phyloP scores from a whole-genome alignment of 2,329 filamentous ascomycete genomes.

The Talaromyces sp. region DNA sequence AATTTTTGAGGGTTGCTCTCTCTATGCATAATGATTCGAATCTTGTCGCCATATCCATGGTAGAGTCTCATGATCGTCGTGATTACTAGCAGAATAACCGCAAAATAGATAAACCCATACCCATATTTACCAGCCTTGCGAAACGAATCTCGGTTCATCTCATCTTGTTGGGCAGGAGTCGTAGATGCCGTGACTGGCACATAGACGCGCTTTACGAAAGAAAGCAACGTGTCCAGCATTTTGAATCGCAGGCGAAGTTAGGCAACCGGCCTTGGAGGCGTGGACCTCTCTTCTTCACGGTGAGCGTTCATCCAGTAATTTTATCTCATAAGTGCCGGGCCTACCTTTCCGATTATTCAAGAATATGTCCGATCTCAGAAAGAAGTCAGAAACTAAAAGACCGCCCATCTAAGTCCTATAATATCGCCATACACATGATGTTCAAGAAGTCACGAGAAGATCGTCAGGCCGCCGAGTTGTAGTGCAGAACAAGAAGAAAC shows the following conservation, averaged over 20 bases:
- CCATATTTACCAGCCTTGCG: constrained; percentile 80
- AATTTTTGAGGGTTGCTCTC: constrained; percentile 70
- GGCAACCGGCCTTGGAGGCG: not conserved
- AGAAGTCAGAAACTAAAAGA: not conserved
- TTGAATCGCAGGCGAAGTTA: not conserved
- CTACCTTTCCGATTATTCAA: too few species aligned
- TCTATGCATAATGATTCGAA: constrained; percentile 85
- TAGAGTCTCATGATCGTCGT: constrained; percentile 75
- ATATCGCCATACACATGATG: not conserved
- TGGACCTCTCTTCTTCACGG: not conserved
- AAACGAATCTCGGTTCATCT: constrained; percentile 73
- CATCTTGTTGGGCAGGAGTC: constrained; percentile 58
- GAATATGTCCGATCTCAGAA: too few species aligned
- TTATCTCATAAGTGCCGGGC: not conserved
- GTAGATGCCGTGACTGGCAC: constrained; percentile 60
- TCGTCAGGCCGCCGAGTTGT: not conserved
- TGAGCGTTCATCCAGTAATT: not conserved
- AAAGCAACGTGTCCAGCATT: constrained; percentile 25
- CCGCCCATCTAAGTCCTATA: not conserved
- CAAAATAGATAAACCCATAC: constrained; percentile 86
- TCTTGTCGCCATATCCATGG: constrained; percentile 91
- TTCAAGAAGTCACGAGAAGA: not conserved
- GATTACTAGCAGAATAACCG: constrained; percentile 68
- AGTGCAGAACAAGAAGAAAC: not conserved
- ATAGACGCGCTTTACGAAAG: constrained; percentile 54